phyloP scores from a whole-genome alignment of 345 rosid species.

The Mallotus nudiflorus region DNA sequence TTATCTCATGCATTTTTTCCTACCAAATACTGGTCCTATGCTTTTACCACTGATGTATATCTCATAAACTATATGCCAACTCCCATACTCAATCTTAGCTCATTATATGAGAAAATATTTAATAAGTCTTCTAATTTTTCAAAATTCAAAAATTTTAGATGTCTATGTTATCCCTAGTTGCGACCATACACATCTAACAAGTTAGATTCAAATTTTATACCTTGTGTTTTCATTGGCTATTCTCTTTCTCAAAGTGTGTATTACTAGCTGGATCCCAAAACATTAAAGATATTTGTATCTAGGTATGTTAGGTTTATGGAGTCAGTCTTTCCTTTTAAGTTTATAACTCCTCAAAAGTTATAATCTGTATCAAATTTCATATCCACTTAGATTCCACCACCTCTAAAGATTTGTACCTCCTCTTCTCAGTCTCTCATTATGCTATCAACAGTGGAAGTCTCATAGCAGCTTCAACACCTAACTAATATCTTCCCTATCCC shows the following conservation, averaged over 20 bases:
- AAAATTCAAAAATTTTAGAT: not conserved
- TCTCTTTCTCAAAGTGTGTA: not conserved
- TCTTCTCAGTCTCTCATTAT: too few species aligned
- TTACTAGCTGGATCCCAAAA: not conserved
- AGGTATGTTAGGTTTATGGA: not conserved
- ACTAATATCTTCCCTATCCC: too few species aligned
- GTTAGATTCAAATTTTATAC: not conserved
- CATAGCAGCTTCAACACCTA: too few species aligned
- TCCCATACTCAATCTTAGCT: not conserved
- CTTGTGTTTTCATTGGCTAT: not conserved
- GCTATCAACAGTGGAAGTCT: too few species aligned
- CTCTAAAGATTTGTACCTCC: not conserved
- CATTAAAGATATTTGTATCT: too few species aligned
- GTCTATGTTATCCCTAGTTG: too few species aligned
- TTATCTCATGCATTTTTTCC: not conserved
- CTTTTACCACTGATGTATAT: not conserved
- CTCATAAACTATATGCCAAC: too few species aligned
- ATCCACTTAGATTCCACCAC: not conserved
- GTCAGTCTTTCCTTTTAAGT: not conserved
- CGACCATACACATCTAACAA: too few species aligned
- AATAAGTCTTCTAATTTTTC: too few species aligned
- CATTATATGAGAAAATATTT: too few species aligned
- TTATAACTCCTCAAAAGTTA: not conserved
- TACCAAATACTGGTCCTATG: not conserved
- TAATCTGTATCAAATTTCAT: too few species aligned